phyloP scores from a whole-genome alignment of 148 eudicot genomes.

The Spergularia marina region DNA sequence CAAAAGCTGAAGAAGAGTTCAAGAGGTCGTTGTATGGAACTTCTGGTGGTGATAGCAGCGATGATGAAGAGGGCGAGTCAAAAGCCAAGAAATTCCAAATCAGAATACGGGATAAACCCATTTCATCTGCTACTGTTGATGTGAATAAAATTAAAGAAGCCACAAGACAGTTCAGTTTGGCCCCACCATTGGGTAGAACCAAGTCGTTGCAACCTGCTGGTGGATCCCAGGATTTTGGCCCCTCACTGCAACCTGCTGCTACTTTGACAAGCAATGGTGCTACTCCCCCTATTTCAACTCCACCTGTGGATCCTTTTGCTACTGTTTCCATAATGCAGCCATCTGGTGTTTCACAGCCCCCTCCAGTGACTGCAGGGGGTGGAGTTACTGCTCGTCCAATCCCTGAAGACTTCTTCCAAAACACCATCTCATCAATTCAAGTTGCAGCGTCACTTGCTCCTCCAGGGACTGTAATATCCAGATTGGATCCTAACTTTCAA shows the following conservation, averaged over 20 bases:
- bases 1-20: conserved; percentile 93
- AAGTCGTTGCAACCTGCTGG: conserved; percentile 54
- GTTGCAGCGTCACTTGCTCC: conserved; percentile 85
- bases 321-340: conserved; percentile 47
- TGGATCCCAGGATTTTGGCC: conserved; percentile 57
- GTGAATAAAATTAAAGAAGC: conserved; percentile 95
- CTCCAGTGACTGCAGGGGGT: conserved; percentile 41
- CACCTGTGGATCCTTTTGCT: conserved; percentile 67
- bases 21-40: conserved; percentile 77
- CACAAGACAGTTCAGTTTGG: conserved; percentile 82
- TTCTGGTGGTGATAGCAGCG: conserved; percentile 78
- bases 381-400: conserved; percentile 71
- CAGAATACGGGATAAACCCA: conserved; percentile 76
- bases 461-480: conserved; percentile 75
- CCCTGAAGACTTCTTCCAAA: conserved; percentile 95
- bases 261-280: conserved; percentile 31
- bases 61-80: conserved; percentile 82
- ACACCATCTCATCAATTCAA: conserved; percentile 85
- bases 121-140: conserved; percentile 75
- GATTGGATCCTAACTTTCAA: conserved; percentile 63
- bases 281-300: conserved; percentile 46
- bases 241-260: conserved; percentile 43
- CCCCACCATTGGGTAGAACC: conserved; percentile 71
- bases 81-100: conserved; percentile 73
- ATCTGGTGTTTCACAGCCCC: conserved; percentile 44